Evolutionary conservation across 257 asterid genomes (phyloP).

Genomic region (Linderniella brevidens): DNA sequence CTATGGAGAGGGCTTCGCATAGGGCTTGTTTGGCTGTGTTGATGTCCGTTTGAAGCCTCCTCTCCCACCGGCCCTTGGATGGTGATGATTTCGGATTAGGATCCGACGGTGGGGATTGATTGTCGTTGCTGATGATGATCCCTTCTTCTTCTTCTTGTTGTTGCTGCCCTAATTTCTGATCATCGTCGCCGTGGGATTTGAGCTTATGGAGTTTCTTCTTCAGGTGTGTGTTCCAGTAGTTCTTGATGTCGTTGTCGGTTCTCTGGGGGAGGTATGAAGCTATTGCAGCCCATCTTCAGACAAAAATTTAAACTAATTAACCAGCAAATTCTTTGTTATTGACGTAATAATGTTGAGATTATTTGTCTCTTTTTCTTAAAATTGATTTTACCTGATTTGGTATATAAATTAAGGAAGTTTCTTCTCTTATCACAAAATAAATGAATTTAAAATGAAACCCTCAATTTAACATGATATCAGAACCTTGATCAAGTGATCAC

Average conservation of each 20-base stretch:
- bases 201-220: conserved; percentile 43
- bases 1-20: conserved; percentile 57
- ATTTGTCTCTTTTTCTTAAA: no score
- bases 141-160: no score
- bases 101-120: no score
- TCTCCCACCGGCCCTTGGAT: conserved; percentile 82
- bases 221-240: conserved; percentile 82
- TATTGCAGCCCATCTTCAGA: conserved; percentile 84
- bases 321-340: not conserved
- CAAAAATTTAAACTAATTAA: not conserved
- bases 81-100: conserved; percentile 17
- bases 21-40: conserved; percentile 79
- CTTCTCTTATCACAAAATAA: no score
- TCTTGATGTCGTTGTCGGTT: conserved; percentile 79
- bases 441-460: no score
- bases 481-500: no score
- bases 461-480: no score
- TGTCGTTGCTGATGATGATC: no score
- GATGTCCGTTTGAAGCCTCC: conserved; percentile 78
- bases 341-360: no score
- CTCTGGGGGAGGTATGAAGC: conserved; percentile 77
- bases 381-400: no score
- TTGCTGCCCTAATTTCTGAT: conserved; percentile 15
- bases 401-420: no score
- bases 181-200: conserved; percentile 15